Evolutionary conservation across 2,329 filamentous ascomycete species (phyloP), one percentile per base, ranked within the genome.

Genomic region (Sclerotinia minor): DNA sequence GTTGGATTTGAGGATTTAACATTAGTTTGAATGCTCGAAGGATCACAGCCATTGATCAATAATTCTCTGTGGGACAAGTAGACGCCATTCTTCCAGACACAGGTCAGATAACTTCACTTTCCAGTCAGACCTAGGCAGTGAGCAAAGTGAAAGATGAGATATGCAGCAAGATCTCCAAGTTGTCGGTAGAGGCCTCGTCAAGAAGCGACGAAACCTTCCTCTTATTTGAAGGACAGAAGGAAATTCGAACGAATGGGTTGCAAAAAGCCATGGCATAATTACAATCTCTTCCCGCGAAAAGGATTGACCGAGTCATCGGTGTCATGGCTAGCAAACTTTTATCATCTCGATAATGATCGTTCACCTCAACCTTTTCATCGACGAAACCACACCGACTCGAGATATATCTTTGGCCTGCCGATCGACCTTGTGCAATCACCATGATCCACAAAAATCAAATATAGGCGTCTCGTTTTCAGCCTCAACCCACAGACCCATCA

Each of bases 1-100:
- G 19, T 50, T 6, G 35, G 35, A 19, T 61, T 61, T 15, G 44
- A 61, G n/a, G 29, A 32, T 29, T n/a, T 66, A 38, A 66, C 32
- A 19, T 38, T 66, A 13, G 54, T 66, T 9, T 66, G 19, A 60
- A 24, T 7, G 21, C 7, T 61, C 13, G 29, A 49, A n/a, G 8
- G 2, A 9, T 35, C 11, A 24, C 11, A 7, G n/a, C 29, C 44
- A n/a, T 24, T 35, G 2, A 60, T 35, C 29, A 21, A 8, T 35
- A 11, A 21, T 26, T 15, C 9, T 1, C 32, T n/a, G 7, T 19
- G 17, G 19, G 13, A n/a, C 21, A 9, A 9, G 21, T 9, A 9
- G 2, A 35, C 3, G 11, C 17, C 41, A 60, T 32, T 13, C 5
- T 15, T n/a, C 26, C 2, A 49, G 21, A 13, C 35, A 49, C 29